Base-by-base conservation (phyloP, 2,329 filamentous ascomycete genomes). In the Colletotrichum noveboracense region DNA sequence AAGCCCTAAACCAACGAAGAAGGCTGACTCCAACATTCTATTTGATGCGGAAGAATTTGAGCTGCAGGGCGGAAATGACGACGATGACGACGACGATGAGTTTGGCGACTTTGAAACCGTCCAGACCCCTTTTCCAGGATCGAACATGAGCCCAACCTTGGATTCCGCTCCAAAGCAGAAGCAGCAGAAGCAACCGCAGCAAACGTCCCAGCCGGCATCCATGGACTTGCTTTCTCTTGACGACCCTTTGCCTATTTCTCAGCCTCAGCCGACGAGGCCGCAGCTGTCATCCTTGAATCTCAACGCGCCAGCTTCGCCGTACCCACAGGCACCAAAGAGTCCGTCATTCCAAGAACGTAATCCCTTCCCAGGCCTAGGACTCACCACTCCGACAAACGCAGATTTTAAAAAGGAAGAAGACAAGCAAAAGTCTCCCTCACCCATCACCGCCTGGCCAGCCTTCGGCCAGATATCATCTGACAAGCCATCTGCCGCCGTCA, bases 1-100 rank as follows among this genome's bases (percentile, higher is more conserved):
- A 18, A 60, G 16, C 9, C 52, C 60, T 6, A 30, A 66, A 18
- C 71, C 71, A 14, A 55, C 66, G 21, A 36, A 28, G 48, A 70
- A 72, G 64, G 43, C 81, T 2, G 84, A 91, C 58, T 83, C 89
- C 3, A 89, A 91, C 77, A 89, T 95, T 5, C 85, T 95, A 4
- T 95, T 95, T 81, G 93, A 95, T 82, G 93, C 90, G 43, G 89
- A 90, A 56, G 88, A 91, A 66, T 89, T 89, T 77, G 88, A 87
- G 69, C 80, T 86, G 16, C 81, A 86, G 38, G 81, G 80, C 4
- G 82, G 80, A 7, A 85, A 85, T 10, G 86, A 85, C 13, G 86
- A 85, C 8, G 84, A 85, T 16, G 81, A 85, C n/a, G 81, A 85
- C 9, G 83, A 89, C 26, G 89, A 89, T 62, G 89, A 89, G 36